Evolutionary conservation across 352 stramenopile genomes (phyloP).

Genomic region (Pythium vanterpoolii): DNA sequence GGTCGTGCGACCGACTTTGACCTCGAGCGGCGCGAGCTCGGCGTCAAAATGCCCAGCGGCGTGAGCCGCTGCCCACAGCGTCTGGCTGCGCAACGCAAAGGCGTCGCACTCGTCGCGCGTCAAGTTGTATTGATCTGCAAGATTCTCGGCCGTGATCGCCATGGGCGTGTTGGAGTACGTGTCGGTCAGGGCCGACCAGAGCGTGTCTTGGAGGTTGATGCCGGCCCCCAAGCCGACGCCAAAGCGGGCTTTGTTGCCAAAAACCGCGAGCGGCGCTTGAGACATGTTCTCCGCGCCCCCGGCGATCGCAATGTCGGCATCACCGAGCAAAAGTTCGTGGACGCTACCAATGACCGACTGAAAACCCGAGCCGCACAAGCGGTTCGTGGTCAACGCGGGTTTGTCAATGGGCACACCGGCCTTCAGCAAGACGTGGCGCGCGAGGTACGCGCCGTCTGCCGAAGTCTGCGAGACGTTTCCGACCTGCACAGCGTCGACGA

Average conservation of each 20-base stretch:
- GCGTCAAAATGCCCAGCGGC: slow-evolving; percentile 91
- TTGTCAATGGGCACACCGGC: slow-evolving; percentile 83
- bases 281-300: slow-evolving; percentile 96
- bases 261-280: slow-evolving; percentile 89
- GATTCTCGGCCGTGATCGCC: slow-evolving; percentile 98
- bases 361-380: slow-evolving; percentile 96
- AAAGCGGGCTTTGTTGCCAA: slow-evolving; percentile 92
- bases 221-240: slow-evolving; percentile 91
- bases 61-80: slow-evolving; percentile 89
- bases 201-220: slow-evolving; percentile 92
- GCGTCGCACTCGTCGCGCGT: slow-evolving; percentile 93
- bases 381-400: slow-evolving; percentile 96
- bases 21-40: slow-evolving; percentile 91
- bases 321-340: slow-evolving; percentile 89
- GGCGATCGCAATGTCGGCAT: slow-evolving; percentile 89
- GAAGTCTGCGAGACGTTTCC: slow-evolving; percentile 96
- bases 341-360: slow-evolving; percentile 93
- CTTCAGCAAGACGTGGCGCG: slow-evolving; percentile 94
- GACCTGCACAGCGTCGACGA: slow-evolving; percentile 93
- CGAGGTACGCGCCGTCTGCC: slow-evolving; percentile 92
- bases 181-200: slow-evolving; percentile 98
- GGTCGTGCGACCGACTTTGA: slow-evolving; percentile 92
- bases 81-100: slow-evolving; percentile 93
- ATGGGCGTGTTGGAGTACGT: slow-evolving; percentile 94
- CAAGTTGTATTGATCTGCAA: slow-evolving; percentile 95